Evolutionary conservation across 2,329 filamentous ascomycete genomes (phyloP).

Genomic region (Aureobasidium sp.): DNA sequence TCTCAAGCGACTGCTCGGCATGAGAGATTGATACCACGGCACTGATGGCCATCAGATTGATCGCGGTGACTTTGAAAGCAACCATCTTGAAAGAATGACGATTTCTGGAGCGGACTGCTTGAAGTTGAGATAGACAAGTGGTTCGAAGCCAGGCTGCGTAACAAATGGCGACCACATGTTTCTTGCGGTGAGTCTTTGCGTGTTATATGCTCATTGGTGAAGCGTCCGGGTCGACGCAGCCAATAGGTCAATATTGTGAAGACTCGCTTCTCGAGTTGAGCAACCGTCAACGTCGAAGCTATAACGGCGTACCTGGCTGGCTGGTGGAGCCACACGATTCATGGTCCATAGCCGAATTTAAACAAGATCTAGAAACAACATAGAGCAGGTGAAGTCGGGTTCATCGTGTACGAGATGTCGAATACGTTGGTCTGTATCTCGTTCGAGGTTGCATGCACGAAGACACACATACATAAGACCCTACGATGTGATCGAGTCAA

Average conservation of each 20-base stretch:
- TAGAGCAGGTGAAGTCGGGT: background rate
- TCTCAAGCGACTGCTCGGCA: background rate
- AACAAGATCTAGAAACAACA: background rate
- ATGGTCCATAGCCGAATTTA: background rate
- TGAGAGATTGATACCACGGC: background rate
- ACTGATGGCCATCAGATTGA: background rate
- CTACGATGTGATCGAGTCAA: background rate
- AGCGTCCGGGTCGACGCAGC: background rate
- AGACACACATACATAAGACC: background rate
- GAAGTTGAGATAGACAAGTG: background rate
- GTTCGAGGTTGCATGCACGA: background rate
- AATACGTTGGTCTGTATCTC: background rate
- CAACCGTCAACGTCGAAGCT: slow-evolving; percentile 5
- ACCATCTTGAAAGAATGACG: background rate
- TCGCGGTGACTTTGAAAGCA: background rate
- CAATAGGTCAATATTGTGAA: slow-evolving; percentile 6
- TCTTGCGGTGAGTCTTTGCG: background rate
- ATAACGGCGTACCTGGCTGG: background rate
- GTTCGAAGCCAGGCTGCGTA: background rate
- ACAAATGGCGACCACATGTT: background rate
- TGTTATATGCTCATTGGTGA: background rate
- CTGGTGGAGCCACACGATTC: background rate
- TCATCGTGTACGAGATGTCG: background rate
- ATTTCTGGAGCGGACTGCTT: background rate
- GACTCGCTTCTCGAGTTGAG: background rate